Base-by-base conservation (phyloP, 1,284 basidiomycete genomes). In the Rhodotorula sp. region DNA sequence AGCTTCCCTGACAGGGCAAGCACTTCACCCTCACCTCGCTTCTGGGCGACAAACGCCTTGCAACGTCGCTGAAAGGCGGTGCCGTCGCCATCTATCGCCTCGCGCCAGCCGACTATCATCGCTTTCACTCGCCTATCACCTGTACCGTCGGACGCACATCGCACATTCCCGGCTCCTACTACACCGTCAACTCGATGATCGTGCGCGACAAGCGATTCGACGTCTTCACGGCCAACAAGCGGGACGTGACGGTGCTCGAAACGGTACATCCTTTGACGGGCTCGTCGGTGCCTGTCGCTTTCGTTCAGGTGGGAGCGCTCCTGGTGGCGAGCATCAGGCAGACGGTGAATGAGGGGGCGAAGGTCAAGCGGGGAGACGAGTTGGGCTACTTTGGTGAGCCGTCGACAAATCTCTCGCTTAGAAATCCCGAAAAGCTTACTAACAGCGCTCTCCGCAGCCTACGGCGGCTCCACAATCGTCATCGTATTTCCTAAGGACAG, bases 91-190 rank as follows among this genome's bases (percentile, higher is more conserved):
- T 95, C 70, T 95, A 95, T 82, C 85, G 93, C 53, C 84, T 97
- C n/a, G 93, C 93, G 1, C 94, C 93, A 0, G 92, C 78, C 79
- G 94, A 96, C 78, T 99, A 98, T 77, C 95, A 99, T 81, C 89
- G 95, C 0, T 98, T 67, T 52, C 74, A 74, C 29, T 85, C 85
- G 46, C 91, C 90, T 2, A 82, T 89, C 36, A 87, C 89, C 63
- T 89, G 85, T 30, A 83, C 82, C 27, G 76, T 82, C 4, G 82
- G 80, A 4, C 81, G 85, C 66, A 82, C 89, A 9, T 80, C 79
- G 57, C 78, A 80, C 59, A 81, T 84, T 52, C 71, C 78, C 10
- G 83, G 82, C 17, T 39, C 30, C 1, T 73, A 73, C 51, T 66
- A 82, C 74, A 78, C 76, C 82, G 88, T 89, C 46, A 91, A 91